These are phyloP conservation scores for Zasmidium angulare DNA, from an alignment of 2,329 filamentous ascomycete species.

Conservation along the genomic window DNA sequence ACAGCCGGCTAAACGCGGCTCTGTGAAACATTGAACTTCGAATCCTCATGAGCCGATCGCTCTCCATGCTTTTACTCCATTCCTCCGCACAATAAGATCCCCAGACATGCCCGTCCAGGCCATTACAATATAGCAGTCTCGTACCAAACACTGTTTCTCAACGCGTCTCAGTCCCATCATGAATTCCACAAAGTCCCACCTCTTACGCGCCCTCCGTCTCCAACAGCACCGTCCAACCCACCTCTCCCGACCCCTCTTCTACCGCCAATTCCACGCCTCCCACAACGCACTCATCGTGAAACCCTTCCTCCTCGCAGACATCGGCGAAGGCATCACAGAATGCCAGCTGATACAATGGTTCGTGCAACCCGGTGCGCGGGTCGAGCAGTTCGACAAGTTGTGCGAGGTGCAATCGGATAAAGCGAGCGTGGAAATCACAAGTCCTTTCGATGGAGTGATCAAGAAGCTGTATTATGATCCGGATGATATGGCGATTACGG, in stretches of 20 bases:
- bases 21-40: neutral
- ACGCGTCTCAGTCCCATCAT: neutral
- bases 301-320: slow-evolving; percentile 79
- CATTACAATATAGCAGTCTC: neutral
- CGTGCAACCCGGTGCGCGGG: slow-evolving; percentile 88
- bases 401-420: slow-evolving; percentile 99
- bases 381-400: slow-evolving; percentile 96
- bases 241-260: slow-evolving; percentile 20
- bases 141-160: neutral
- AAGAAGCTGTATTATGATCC: slow-evolving; percentile 95
- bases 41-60: neutral
- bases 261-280: slow-evolving; percentile 31
- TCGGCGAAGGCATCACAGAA: slow-evolving; percentile 94
- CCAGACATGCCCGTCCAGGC: neutral
- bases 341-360: slow-evolving; percentile 99
- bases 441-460: slow-evolving; percentile 89
- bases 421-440: slow-evolving; percentile 78
- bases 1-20: neutral
- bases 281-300: slow-evolving; percentile 57
- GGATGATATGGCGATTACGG: slow-evolving; percentile 94
- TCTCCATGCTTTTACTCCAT: neutral
- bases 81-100: neutral
- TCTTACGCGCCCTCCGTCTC: slow-evolving; percentile 7
- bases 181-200: neutral
- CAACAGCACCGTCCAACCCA: slow-evolving; percentile 10